Evolutionary conservation across 2,329 filamentous ascomycete species (phyloP).

Genomic region (Clonostachys chloroleuca): DNA sequence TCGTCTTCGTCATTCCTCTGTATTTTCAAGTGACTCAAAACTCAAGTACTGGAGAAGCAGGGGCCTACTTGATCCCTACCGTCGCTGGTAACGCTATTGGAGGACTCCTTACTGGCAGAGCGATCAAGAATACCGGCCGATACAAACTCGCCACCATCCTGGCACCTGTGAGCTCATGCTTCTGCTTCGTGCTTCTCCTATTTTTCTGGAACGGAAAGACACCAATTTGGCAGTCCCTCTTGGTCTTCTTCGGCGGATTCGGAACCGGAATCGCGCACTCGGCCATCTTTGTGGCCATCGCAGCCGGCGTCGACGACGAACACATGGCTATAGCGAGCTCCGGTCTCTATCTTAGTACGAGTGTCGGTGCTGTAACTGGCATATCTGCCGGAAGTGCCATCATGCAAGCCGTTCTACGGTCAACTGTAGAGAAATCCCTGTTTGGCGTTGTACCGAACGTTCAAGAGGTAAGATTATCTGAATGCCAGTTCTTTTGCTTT

Average conservation of each 20-base stretch:
- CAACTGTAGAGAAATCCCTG: no score
- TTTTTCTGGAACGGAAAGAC: constrained; percentile 52
- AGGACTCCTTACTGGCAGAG: constrained; percentile 58
- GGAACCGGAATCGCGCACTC: constrained; percentile 33
- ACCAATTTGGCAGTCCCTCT: constrained; percentile 52
- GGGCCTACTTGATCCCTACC: constrained; percentile 49
- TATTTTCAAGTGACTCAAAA: constrained; percentile 72
- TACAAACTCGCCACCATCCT: constrained; percentile 67
- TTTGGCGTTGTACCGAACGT: no score
- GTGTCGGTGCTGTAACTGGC: constrained; percentile 30
- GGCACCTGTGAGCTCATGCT: constrained; percentile 40
- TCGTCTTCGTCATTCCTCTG: constrained; percentile 57
- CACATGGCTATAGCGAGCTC: constrained; percentile 34
- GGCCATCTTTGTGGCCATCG: constrained; percentile 34
- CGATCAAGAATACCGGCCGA: constrained; percentile 66
- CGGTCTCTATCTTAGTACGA: constrained; percentile 29
- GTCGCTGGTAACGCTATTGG: constrained; percentile 59
- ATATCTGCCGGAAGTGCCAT: constrained; percentile 29
- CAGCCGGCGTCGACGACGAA: constrained; percentile 27
- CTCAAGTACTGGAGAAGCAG: constrained; percentile 58
- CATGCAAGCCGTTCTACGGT: constrained; percentile 3
- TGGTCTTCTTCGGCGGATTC: constrained; percentile 48
- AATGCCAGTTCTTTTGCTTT: no score
- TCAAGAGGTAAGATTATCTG: no score
- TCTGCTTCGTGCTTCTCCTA: constrained; percentile 47